Percentiles rank a stretch among this genome's conserved stretches.
Conservation (phyloP, 192 early-diverging fungal genomes). For the Mortierella hygrophila region DNA sequence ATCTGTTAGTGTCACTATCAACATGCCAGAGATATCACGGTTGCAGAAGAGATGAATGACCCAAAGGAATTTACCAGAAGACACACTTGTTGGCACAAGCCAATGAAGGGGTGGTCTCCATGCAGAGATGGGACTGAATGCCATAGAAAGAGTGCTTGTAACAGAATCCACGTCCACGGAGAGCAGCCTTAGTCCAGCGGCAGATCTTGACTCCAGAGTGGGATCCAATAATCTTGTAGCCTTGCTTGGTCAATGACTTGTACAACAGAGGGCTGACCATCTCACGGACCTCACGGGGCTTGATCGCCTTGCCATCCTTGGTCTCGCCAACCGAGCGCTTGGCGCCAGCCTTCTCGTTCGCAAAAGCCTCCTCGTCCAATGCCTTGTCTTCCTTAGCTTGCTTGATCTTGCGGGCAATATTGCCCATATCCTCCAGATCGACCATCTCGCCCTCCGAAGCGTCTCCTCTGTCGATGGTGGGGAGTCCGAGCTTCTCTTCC, state of each 20-base stretch:
- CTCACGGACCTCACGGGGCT: conserved; percentile 64
- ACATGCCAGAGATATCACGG: neutral
- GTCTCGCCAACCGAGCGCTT: conserved; percentile 60
- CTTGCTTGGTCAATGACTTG: conserved; percentile 78
- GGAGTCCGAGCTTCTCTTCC: conserved; percentile 51
- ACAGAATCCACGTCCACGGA: conserved; percentile 79
- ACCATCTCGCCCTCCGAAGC: conserved; percentile 71
- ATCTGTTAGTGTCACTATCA: neutral
- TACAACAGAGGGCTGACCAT: conserved; percentile 81
- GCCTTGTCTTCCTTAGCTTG: conserved; percentile 61
- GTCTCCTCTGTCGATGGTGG: conserved; percentile 56
- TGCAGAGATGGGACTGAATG: conserved; percentile 79
- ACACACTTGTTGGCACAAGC: conserved; percentile 85
- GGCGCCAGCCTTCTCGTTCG: conserved; percentile 55
- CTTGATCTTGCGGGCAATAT: conserved; percentile 72
- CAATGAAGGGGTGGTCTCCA: conserved; percentile 82
- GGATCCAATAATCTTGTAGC: conserved; percentile 79
- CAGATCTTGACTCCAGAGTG: conserved; percentile 84
- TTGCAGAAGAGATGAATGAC: neutral
- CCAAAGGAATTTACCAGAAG: conserved; percentile 54
- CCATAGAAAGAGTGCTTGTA: conserved; percentile 86
- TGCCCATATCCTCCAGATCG: conserved; percentile 82
- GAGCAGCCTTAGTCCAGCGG: conserved; percentile 82
- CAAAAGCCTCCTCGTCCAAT: conserved; percentile 66
- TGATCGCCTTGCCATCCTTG: conserved; percentile 43